phyloP scores from a whole-genome alignment of 805 yeast species.

The Candida pini region DNA sequence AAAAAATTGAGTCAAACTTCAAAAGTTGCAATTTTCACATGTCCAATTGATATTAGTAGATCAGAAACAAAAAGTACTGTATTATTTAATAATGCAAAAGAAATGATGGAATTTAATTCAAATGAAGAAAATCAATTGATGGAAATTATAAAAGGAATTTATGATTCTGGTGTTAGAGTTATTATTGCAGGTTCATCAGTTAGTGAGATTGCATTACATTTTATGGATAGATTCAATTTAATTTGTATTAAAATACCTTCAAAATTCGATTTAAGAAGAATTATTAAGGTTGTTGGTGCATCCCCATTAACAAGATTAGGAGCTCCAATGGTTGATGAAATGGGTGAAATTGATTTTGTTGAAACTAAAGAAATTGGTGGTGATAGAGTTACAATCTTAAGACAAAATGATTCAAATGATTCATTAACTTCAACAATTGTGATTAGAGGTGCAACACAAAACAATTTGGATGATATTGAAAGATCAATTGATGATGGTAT shows the following conservation, averaged over 20 bases:
- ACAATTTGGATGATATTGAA: conserved; percentile 88
- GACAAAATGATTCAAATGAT: conserved; percentile 59
- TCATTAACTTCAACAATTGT: conserved; percentile 91
- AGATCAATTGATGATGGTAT: conserved; percentile 98
- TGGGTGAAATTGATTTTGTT: conserved; percentile 81
- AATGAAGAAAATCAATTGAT: conserved; percentile 96
- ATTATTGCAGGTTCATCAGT: conserved; percentile 92
- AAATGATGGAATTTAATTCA: conserved; percentile 91
- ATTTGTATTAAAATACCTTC: conserved; percentile 86
- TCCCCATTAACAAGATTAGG: conserved; percentile 92
- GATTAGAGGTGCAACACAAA: conserved; percentile 94
- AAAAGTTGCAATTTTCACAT: conserved; percentile 87
- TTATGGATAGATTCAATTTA: conserved; percentile 79
- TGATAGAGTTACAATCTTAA: conserved; percentile 90
- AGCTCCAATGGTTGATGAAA: conserved; percentile 92
- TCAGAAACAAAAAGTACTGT: conserved; percentile 99
- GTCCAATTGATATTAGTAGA: conserved; percentile 90
- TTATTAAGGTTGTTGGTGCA: conserved; percentile 95
- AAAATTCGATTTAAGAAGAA: conserved; percentile 89
- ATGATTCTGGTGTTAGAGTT: conserved; percentile 79
- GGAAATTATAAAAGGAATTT: conserved; percentile 72
- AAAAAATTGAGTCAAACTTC: conserved; percentile 58
- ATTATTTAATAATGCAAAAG: conserved; percentile 89
- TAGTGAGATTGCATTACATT: conserved; percentile 91
- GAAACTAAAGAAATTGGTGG: conserved; percentile 96